Base-by-base conservation (phyloP, 139 green algal species). In the Closterium sp. region DNA sequence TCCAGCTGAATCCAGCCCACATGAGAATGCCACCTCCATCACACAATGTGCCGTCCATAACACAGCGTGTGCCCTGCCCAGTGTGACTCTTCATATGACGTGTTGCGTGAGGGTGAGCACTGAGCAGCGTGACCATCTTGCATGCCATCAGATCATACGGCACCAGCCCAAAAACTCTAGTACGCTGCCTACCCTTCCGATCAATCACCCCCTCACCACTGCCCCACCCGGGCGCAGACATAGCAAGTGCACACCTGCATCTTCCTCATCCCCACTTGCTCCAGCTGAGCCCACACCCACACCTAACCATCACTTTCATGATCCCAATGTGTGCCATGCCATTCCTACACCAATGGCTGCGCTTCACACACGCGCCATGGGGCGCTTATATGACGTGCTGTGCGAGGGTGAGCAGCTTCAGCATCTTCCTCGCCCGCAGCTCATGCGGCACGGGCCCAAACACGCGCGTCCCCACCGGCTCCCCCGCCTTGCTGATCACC, bases 361-460 rank as follows among this genome's bases (percentile, higher is more conserved):
- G 9, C 38, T 9, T 45, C 38, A 45, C 10, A 45, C 38, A 45
- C 38, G 10, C 38, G 38, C 38, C 38, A 45, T 45, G 38, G 9
- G 38, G 50, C 50, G 21, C 70, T 92, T 70, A 92, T 11, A 84
- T 92, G 31, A 92, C 89, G 27, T 90, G 89, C 24, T 92, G 89
- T 31, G 89, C 89, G 22, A 92, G 89, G 2, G 89, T 31, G 31
- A 92, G 85, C 22, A 92, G 9, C 85, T 92, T 92, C 42, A 92
- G 29, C n/a, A 92, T 31, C 62, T 92, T 92, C 3, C 45, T 10
- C 0, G 31, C 62, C 29, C 89, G 70, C 84, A 92, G 89, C 89
- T 92, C 89, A 70, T 92, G 89, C 70, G 89, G 89, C 89, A 92
- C 89, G 2, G 89, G 89, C 32, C 89, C 89, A 79, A 92, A 92